A percentile compares a stretch with the other conserved stretches of the same genome.
These are phyloP conservation scores for Pseudocercospora macadamiae DNA, from an alignment of 2,329 filamentous ascomycete genomes.

Conservation along the genomic window DNA sequence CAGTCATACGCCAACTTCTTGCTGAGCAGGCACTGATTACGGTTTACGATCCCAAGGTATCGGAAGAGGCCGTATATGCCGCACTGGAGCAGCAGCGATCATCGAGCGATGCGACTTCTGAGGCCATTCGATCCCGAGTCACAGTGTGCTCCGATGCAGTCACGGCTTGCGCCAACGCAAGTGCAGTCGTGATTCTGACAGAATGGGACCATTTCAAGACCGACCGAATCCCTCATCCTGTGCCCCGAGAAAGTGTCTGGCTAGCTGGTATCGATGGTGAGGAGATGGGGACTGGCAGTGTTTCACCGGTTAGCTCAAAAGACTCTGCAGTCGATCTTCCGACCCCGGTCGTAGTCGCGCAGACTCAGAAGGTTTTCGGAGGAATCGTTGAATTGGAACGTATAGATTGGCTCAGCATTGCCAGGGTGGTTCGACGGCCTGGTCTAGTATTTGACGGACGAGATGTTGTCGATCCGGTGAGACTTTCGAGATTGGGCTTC, in stretches of 20 bases:
- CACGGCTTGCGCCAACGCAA: conserved; percentile 33
- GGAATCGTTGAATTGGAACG: neutral
- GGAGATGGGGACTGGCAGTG: neutral
- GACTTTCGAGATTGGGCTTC: neutral
- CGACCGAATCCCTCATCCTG: neutral
- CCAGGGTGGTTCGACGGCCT: neutral
- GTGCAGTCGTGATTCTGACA: conserved; percentile 36
- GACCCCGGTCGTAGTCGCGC: neutral
- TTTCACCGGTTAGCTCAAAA: neutral
- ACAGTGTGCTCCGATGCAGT: conserved; percentile 32
- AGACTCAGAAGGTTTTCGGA: neutral
- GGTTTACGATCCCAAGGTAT: conserved; percentile 64
- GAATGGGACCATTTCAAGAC: conserved; percentile 36
- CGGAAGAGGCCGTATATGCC: neutral
- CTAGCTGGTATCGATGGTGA: neutral
- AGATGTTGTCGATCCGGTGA: neutral
- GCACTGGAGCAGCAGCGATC: neutral
- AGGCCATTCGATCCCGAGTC: conserved; percentile 16
- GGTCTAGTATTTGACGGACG: neutral
- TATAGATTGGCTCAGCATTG: neutral
- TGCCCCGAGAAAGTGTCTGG: neutral
- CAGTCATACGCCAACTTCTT: conserved; percentile 66
- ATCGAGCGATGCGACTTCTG: neutral
- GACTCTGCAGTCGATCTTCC: neutral
- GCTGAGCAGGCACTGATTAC: conserved; percentile 66